Conservation (phyloP, 192 early-diverging fungal species). For the Gamsiella multidivaricata region DNA sequence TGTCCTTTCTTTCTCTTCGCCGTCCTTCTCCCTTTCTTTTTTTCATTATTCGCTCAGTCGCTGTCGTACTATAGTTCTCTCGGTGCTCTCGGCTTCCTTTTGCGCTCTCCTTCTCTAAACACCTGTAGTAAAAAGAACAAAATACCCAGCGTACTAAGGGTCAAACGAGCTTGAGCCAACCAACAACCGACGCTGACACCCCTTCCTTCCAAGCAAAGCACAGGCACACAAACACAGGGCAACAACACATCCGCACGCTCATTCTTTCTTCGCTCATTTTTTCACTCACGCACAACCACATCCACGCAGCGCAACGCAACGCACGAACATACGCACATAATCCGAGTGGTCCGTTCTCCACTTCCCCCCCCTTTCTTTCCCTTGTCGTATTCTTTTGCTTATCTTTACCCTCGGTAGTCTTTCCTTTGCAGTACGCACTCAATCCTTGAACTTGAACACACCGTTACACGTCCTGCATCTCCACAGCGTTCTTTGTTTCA, state of each 20-base stretch:
- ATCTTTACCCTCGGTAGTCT: neutral
- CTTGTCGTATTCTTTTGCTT: neutral
- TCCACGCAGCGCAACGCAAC: neutral
- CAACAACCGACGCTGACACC: too few species aligned
- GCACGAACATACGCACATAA: neutral
- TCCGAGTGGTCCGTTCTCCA: slow-evolving; percentile 13
- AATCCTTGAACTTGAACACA: neutral
- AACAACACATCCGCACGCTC: too few species aligned
- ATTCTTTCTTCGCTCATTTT: neutral
- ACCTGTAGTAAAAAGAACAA: neutral
- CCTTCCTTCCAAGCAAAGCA: too few species aligned
- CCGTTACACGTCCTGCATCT: slow-evolving; percentile 10
- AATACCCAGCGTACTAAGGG: neutral
- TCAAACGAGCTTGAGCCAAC: slow-evolving; percentile 23
- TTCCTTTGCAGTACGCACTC: neutral
- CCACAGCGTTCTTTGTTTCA: slow-evolving; percentile 4
- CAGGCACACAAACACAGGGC: slow-evolving; percentile 1
- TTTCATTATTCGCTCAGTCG: neutral
- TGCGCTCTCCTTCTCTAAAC: neutral
- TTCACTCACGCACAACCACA: neutral
- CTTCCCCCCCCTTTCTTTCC: neutral
- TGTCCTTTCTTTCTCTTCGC: slow-evolving; percentile 2
- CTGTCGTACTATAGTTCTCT: neutral
- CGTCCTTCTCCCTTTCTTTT: neutral
- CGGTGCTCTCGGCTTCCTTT: slow-evolving; percentile 11